These are phyloP conservation scores for Raddia guianensis DNA, from an alignment of 176 grass and related monocot genomes.

Conservation along the genomic window DNA sequence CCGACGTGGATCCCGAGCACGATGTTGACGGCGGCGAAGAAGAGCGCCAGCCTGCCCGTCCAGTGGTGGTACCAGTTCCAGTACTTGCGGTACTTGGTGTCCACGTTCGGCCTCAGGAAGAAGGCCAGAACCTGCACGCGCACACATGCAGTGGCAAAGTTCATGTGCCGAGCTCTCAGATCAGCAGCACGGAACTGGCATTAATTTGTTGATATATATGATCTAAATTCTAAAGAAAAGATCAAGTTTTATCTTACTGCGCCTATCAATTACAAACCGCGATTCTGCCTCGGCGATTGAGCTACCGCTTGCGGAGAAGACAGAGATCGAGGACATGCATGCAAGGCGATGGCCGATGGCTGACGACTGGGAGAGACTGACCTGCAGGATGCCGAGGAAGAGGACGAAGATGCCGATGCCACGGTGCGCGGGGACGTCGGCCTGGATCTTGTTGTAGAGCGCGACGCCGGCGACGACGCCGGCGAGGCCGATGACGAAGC, in stretches of 20 bases:
- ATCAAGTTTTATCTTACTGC: too few species aligned
- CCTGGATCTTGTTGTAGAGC: slow-evolving; percentile 80
- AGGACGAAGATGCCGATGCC: slow-evolving; percentile 93
- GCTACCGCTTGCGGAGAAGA: too few species aligned
- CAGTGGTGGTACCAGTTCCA: slow-evolving; percentile 98
- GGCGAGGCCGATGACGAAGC: slow-evolving; percentile 81
- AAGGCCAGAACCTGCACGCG: slow-evolving; percentile 61
- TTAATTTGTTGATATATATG: too few species aligned
- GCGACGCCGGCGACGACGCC: slow-evolving; percentile 77
- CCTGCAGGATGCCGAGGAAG: slow-evolving; percentile 84
- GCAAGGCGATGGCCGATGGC: neutral
- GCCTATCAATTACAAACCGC: too few species aligned
- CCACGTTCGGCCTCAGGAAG: slow-evolving; percentile 65
- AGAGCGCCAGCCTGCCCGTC: slow-evolving; percentile 70
- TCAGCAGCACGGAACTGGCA: neutral
- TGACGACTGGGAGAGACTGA: slow-evolving; percentile 31
- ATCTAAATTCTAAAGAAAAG: too few species aligned
- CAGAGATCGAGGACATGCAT: too few species aligned
- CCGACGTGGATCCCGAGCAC: slow-evolving; percentile 80
- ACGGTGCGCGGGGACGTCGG: slow-evolving; percentile 70
- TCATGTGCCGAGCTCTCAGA: neutral
- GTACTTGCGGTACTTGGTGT: slow-evolving; percentile 77
- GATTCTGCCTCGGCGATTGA: too few species aligned
- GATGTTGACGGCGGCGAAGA: slow-evolving; percentile 87
- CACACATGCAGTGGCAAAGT: neutral